Evolutionary conservation across 2,329 filamentous ascomycete species (phyloP).

Genomic region (Botrytis elliptica): DNA sequence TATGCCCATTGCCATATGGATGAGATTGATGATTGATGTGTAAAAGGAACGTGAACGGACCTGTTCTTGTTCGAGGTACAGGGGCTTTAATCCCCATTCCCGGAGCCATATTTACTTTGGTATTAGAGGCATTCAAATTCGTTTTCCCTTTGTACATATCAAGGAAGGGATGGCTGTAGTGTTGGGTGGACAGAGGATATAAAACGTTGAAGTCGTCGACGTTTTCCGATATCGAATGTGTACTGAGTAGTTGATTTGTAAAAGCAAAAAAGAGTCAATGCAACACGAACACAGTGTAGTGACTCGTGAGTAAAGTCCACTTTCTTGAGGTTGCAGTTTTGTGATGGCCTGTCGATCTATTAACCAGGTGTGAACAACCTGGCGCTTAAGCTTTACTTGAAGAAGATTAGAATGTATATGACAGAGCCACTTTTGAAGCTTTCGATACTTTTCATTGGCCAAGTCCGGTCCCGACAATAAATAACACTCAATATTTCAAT

Average conservation of each 20-base stretch:
- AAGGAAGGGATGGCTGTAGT: not conserved
- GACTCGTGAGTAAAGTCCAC: not conserved
- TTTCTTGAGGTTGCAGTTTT: not conserved
- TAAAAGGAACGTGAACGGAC: conserved; percentile 23
- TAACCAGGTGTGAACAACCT: not conserved
- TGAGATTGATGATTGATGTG: not conserved
- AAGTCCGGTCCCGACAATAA: not conserved
- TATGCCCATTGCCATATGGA: not conserved
- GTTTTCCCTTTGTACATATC: conserved; percentile 13
- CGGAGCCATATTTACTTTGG: conserved; percentile 30
- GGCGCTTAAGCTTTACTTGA: not conserved
- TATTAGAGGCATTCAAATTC: conserved; percentile 11
- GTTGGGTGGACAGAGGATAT: not conserved
- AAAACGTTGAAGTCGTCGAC: not conserved
- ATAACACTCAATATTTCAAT: not conserved
- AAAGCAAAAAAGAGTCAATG: conserved; percentile 7
- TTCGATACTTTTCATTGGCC: not conserved
- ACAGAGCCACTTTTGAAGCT: not conserved
- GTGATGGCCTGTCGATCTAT: conserved; percentile 14
- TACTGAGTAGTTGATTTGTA: not conserved
- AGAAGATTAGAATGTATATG: not conserved
- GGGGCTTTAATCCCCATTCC: conserved; percentile 37
- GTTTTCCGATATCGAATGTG: not conserved
- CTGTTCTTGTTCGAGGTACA: conserved; percentile 36
- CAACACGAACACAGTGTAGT: conserved; percentile 8